phyloP scores from a whole-genome alignment of 2,329 filamentous ascomycete genomes.

The Trichoderma lentiforme region DNA sequence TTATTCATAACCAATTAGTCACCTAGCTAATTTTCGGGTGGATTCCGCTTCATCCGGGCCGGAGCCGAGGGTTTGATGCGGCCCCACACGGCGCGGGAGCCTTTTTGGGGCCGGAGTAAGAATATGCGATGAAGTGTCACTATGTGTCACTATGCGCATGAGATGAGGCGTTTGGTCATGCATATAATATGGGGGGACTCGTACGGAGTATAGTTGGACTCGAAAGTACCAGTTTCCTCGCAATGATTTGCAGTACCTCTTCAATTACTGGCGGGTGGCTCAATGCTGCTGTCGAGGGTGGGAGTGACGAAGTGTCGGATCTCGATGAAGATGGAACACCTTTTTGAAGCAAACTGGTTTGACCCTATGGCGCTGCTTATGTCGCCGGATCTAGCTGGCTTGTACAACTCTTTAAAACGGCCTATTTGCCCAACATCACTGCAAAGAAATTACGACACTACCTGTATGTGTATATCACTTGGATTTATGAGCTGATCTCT shows the following conservation, averaged over 20 bases:
- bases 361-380: too few species aligned
- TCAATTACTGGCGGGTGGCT: background rate
- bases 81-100: conserved; percentile 6
- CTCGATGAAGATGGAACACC: too few species aligned
- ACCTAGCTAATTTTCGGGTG: background rate
- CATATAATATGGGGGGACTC: background rate
- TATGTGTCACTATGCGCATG: background rate
- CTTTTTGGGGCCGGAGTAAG: background rate
- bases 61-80: background rate
- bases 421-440: too few species aligned
- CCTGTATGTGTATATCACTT: too few species aligned
- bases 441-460: too few species aligned
- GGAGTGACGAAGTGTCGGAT: too few species aligned
- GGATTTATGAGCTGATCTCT: too few species aligned
- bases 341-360: background rate
- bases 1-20: background rate
- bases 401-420: too few species aligned
- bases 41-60: background rate
- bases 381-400: too few species aligned
- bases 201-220: background rate
- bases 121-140: background rate
- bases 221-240: background rate
- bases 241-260: background rate
- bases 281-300: too few species aligned
- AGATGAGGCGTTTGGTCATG: background rate